Percentiles rank a stretch among this genome's conserved stretches.
phyloP scores from a whole-genome alignment of 2,329 filamentous ascomycete species.

The Beauveria sp. region DNA sequence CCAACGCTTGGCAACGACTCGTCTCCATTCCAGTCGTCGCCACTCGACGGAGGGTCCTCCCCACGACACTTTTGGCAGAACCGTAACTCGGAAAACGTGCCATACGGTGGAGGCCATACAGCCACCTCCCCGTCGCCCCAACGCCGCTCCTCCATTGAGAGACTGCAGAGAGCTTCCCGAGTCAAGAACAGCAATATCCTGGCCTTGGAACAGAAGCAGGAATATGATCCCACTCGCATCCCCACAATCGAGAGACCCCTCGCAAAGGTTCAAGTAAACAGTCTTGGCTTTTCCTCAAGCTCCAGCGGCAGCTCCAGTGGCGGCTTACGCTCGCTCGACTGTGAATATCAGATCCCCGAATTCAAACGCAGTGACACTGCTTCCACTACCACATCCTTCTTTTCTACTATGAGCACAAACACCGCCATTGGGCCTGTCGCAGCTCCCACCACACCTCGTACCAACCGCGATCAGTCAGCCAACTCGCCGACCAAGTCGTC shows the following conservation, averaged over 20 bases:
- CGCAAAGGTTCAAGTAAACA: conserved; percentile 67
- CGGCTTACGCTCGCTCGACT: conserved; percentile 41
- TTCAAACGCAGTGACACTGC: conserved; percentile 48
- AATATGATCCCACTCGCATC: conserved; percentile 78
- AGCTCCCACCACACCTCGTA: conserved; percentile 27
- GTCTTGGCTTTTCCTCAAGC: conserved; percentile 50
- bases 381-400: conserved; percentile 38
- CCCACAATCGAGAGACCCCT: conserved; percentile 77
- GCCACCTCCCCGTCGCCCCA: conserved; percentile 59
- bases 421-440: conserved; percentile 34
- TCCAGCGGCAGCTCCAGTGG: conserved; percentile 31
- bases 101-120: conserved; percentile 44
- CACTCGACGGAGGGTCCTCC: conserved; percentile 60
- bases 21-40: conserved; percentile 80
- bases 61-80: conserved; percentile 90
- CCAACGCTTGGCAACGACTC: conserved; percentile 63
- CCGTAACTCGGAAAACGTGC: conserved; percentile 70
- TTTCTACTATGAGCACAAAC: conserved; percentile 50
- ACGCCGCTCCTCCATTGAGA: conserved; percentile 87
- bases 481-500: conserved; percentile 83
- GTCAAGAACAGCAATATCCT: conserved; percentile 99
- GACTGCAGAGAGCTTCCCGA: conserved; percentile 85
- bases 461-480: conserved; percentile 53
- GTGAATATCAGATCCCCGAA: conserved; percentile 30
- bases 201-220: conserved; percentile 81